phyloP scores from a whole-genome alignment of 208 protist species.

The Wallacemonas collosoma region DNA sequence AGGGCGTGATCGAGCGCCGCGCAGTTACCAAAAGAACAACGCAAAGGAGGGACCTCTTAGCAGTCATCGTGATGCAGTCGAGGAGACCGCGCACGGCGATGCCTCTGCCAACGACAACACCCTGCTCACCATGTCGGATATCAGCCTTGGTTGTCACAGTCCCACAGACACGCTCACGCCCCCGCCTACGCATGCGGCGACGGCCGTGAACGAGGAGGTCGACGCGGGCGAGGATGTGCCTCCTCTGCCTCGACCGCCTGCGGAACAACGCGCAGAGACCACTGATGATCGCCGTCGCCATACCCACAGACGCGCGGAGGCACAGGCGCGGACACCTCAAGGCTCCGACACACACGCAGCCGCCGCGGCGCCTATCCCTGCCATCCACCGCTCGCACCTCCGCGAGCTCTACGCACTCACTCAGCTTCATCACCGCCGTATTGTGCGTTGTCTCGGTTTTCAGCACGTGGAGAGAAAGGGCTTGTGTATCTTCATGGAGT shows the following conservation, averaged over 20 bases:
- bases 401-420: slow-evolving; percentile 81
- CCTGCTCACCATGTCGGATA: slow-evolving; percentile 25
- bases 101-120: slow-evolving; percentile 18
- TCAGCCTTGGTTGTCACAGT: slow-evolving; percentile 19
- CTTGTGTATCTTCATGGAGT: slow-evolving; percentile 90
- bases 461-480: slow-evolving; percentile 42
- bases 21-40: not conserved
- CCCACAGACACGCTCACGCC: not conserved
- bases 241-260: not conserved
- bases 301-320: not conserved
- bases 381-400: slow-evolving; percentile 30
- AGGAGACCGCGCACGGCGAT: not conserved
- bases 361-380: not conserved
- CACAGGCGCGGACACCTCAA: not conserved
- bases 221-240: not conserved
- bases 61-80: not conserved
- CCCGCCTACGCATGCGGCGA: not conserved
- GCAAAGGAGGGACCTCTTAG: no score
- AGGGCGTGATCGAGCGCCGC: not conserved
- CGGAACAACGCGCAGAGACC: not conserved
- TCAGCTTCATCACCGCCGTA: slow-evolving; percentile 69
- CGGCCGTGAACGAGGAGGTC: not conserved
- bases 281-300: not conserved
- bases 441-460: slow-evolving; percentile 86
- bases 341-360: not conserved